Evolutionary conservation across 139 green algal genomes (phyloP), one percentile per base, ranked within the genome.

Genomic region (Auxenochlorella pyrenoidosa): DNA sequence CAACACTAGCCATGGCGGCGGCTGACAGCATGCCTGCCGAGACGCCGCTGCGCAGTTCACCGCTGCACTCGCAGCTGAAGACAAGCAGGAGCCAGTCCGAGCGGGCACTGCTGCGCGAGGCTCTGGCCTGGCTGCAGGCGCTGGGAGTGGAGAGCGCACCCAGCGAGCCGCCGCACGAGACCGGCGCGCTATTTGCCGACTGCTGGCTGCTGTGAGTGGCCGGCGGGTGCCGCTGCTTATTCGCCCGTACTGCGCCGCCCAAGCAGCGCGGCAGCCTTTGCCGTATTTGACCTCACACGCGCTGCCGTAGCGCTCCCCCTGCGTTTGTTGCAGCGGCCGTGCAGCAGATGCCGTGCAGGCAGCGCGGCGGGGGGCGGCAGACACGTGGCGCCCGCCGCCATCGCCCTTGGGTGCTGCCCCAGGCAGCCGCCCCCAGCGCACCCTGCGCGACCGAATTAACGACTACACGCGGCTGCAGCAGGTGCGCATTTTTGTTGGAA

Each of bases 261-360:
- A 43, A 38, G 80, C 80, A 40, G n/a, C 38, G 28, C 63, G 54
- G 40, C 54, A 43, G 40, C 38, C 24, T 30, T 36, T 40, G 24
- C 38, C 22, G 54, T 34, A 22, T 16, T 22, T 30, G 34, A 43
- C 34, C 16, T 38, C 28, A 0, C 13, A 44, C 13, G n/a, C 16
- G n/a, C 15, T 34, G 30, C 38, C 68, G 19, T n/a, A 40, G 22
- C 40, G 10, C 30, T 26, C 26, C 41, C 30, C 72, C 40, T 24
- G 22, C 24, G 13, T 77, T 2, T 36, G 10, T 30, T 34, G 63
- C 80, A 85, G 80, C 3, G 80, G 80, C 16, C 40, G 80, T 10
- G 40, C 59, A 12, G 80, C 80, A 30, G 80, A 85, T 3, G 80
- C n/a, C 41, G 34, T 85, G 80, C 60, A 76, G 44, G 60, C 80